Conservation (phyloP, 2,329 filamentous ascomycete species). For the Colletotrichum camelliae region DNA sequence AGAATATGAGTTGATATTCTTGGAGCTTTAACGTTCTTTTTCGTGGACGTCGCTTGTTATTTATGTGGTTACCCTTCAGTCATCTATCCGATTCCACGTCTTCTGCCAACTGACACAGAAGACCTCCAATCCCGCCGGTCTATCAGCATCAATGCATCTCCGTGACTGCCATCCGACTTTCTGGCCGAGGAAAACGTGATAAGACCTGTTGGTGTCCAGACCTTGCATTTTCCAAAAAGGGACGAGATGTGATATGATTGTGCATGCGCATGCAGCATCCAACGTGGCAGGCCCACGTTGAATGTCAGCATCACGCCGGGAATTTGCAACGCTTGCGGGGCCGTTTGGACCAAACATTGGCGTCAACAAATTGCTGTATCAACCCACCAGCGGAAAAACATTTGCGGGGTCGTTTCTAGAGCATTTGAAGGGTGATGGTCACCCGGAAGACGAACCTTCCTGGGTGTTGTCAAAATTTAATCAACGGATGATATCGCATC, state of each 20-base stretch:
- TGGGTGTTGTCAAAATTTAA: not conserved
- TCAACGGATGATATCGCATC: not conserved
- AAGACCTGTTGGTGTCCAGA: not conserved
- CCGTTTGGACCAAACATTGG: not conserved
- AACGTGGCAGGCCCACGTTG: not conserved
- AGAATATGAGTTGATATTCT: not conserved
- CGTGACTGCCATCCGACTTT: not conserved
- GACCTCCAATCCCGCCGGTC: not conserved
- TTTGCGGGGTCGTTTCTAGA: not conserved
- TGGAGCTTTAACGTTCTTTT: not conserved
- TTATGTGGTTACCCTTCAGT: not conserved
- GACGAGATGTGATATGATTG: not conserved
- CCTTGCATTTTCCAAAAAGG: not conserved
- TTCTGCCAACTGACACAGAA: not conserved
- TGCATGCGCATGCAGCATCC: not conserved
- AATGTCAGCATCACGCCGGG: not conserved
- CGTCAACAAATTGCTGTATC: not conserved
- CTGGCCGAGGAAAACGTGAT: not conserved
- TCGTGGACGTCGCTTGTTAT: not conserved
- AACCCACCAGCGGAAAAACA: not conserved
- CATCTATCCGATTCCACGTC: not conserved
- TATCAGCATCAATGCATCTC: not conserved
- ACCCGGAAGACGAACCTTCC: not conserved
- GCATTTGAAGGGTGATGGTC: too few species aligned
- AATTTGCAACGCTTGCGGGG: not conserved